phyloP scores from a whole-genome alignment of 208 protist species.

The Angomonas ambiguus region DNA sequence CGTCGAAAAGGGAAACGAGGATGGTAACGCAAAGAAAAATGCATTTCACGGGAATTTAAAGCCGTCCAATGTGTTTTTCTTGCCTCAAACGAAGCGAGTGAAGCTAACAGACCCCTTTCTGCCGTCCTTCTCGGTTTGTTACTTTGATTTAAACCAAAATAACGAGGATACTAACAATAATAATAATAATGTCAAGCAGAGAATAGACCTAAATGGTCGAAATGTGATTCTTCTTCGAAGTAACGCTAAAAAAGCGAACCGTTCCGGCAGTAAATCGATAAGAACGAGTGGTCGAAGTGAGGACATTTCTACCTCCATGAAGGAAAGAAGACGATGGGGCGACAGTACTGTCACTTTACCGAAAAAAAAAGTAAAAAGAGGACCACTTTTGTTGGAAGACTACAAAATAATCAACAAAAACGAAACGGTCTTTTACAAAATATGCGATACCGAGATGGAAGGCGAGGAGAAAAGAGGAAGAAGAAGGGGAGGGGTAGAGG shows the following conservation, averaged over 20 bases:
- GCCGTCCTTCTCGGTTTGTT: neutral
- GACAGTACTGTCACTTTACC: too few relatives aligned
- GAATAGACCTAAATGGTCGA: neutral
- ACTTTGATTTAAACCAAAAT: neutral
- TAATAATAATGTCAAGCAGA: too few relatives aligned
- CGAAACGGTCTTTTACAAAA: neutral
- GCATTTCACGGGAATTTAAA: neutral
- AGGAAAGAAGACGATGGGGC: too few relatives aligned
- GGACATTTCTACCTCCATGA: too few relatives aligned
- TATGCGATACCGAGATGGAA: neutral
- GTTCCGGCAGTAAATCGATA: neutral
- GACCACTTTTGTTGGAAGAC: neutral
- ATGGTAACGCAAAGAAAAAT: too few relatives aligned
- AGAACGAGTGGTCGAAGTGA: too few relatives aligned
- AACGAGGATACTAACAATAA: neutral
- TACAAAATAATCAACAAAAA: neutral
- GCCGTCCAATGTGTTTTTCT: neutral
- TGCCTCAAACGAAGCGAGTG: neutral
- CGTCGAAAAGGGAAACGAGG: neutral
- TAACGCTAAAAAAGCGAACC: neutral
- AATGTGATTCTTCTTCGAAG: neutral
- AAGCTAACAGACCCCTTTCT: neutral
- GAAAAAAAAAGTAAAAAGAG: too few relatives aligned
- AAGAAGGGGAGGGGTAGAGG: too few relatives aligned
- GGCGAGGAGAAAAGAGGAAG: neutral